Percentiles rank a stretch among this genome's conserved stretches.
phyloP scores from a whole-genome alignment of 306 rosid species.

The Ormosia emarginata region DNA sequence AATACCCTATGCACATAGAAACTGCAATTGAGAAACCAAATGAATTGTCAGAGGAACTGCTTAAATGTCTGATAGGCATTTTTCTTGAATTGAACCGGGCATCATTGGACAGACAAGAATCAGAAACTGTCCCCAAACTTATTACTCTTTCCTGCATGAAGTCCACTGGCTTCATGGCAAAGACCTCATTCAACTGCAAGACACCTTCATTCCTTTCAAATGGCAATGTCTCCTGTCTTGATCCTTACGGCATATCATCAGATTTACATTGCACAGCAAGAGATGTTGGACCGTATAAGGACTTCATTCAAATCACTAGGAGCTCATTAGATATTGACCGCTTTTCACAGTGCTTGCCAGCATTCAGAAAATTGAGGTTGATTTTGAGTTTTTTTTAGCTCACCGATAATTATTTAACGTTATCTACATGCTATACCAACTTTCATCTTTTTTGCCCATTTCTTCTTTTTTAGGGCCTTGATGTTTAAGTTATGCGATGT shows the following conservation, averaged over 20 bases:
- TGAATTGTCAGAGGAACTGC: constrained; percentile 74
- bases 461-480: constrained; percentile 45
- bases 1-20: constrained; percentile 23
- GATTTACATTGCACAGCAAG: constrained; percentile 56
- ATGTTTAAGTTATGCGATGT: constrained; percentile 58
- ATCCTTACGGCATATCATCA: constrained; percentile 67
- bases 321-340: constrained; percentile 45
- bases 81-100: constrained; percentile 70
- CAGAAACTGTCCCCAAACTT: constrained; percentile 55
- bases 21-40: constrained; percentile 58
- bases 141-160: constrained; percentile 63
- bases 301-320: constrained; percentile 69
- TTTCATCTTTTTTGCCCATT: not conserved
- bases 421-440: not conserved
- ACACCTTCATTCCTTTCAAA: constrained; percentile 55
- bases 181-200: constrained; percentile 59
- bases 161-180: constrained; percentile 58
- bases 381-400: not conserved
- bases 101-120: constrained; percentile 52
- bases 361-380: constrained; percentile 63
- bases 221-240: constrained; percentile 43
- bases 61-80: constrained; percentile 63
- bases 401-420: not conserved
- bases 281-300: constrained; percentile 75
- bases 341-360: constrained; percentile 44